Evolutionary conservation across 768 basidiomycete species (phyloP), one percentile per base, ranked within the genome.

Genomic region (Pleurotus tuoliensis): DNA sequence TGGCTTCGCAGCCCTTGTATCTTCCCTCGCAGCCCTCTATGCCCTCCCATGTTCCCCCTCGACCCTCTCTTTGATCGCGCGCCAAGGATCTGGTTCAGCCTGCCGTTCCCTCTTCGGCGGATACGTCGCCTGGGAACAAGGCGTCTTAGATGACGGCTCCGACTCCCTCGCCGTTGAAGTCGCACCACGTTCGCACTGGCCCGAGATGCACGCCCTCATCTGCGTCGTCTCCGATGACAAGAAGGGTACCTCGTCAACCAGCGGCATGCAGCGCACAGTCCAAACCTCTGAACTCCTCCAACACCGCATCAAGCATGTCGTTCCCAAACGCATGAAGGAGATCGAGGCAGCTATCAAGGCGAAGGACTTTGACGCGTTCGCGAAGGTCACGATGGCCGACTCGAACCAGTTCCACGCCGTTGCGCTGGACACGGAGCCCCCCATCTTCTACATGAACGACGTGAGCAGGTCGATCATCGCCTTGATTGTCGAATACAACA

Each of bases 391-490:
- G 18, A 99, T 98, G 94, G 84, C 82, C 48, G 97, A 99, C 70
- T 96, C 94, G 51, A 99, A 99, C 76, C 90, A 93, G 76, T 99
- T 99, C 84, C 97, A 99, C 68, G 94, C 97, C 24, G 93, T 98
- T 62, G 91, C 90, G 49, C 87, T 98, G 61, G 97, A 99, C 73
- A 98, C 97, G 0, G 84, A 89, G 43, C 97, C 97, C 1, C 97
- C 97, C 43, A 98, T 98, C 72, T 98, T 99, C 72, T 99, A 99
- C 79, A 87, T 99, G 85, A 98, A 98, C 76, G 97, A 99, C 72
- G 92, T 96, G 64, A 90, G 87, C 56, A 82, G 90, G n/a, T 71
- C 92, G n/a, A 92, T 99, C 73, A 92, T 99, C 67, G 78, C 87
- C 5, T 72, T 98, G 66, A 80, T 99, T 62, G 88, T 90, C 41